Percentiles rank a stretch among this genome's conserved stretches.
Conservation (phyloP, 2,329 filamentous ascomycete genomes). For the Aureobasidium vineae region DNA sequence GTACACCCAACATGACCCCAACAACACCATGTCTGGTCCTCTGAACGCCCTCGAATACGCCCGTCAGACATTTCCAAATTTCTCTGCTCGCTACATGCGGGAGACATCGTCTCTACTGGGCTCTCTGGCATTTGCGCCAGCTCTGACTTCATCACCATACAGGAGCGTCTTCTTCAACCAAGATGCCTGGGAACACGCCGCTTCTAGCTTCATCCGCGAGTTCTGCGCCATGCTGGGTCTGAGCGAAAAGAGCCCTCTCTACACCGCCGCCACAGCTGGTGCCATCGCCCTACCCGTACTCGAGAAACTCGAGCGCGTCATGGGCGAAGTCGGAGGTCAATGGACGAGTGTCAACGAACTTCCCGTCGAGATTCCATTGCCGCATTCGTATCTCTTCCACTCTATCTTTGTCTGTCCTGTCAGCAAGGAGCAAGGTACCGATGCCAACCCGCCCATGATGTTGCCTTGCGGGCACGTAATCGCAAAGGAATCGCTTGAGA, state of each 20-base stretch:
- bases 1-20: conserved; percentile 57
- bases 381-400: conserved; percentile 72
- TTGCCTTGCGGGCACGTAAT: conserved; percentile 94
- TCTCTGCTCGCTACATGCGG: conserved; percentile 68
- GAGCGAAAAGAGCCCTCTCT: conserved; percentile 87
- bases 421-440: conserved; percentile 92
- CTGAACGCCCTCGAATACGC: conserved; percentile 73
- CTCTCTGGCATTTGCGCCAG: conserved; percentile 75
- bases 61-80: conserved; percentile 67
- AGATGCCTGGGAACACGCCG: conserved; percentile 76
- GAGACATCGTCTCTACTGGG: conserved; percentile 81
- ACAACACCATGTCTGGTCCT: conserved; percentile 52
- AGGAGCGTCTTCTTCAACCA: conserved; percentile 70
- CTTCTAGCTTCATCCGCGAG: conserved; percentile 72
- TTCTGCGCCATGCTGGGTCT: conserved; percentile 91
- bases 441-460: conserved; percentile 93
- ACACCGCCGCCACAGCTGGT: conserved; percentile 87
- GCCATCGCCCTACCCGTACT: conserved; percentile 86
- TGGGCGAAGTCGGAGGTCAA: conserved; percentile 84
- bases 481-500: conserved; percentile 76
- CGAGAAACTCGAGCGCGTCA: conserved; percentile 82
- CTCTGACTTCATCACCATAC: conserved; percentile 76
- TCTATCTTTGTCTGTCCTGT: conserved; percentile 98
- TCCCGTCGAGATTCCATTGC: conserved; percentile 67
- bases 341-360: conserved; percentile 93